Evolutionary conservation across 306 rosid genomes (phyloP).

Genomic region (Rosa chinensis): DNA sequence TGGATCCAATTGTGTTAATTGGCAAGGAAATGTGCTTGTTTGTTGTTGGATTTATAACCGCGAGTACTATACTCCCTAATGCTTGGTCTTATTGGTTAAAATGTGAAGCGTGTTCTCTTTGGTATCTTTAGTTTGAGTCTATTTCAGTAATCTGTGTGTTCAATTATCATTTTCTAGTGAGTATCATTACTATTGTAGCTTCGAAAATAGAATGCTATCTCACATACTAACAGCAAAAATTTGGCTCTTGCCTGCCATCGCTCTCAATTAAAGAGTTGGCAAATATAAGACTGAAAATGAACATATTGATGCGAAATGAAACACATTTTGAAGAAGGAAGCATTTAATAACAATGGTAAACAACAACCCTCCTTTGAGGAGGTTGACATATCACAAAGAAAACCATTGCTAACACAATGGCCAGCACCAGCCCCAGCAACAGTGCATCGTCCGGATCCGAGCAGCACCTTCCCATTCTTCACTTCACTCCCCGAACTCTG

Average conservation of each 20-base stretch:
- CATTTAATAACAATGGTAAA: conserved; percentile 32
- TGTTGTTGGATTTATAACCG: not conserved
- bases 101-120: not conserved
- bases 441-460: not conserved
- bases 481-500: not conserved
- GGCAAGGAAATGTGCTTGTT: not conserved
- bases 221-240: no score
- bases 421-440: conserved; percentile 37
- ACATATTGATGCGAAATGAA: not conserved
- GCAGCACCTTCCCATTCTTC: conserved; percentile 19
- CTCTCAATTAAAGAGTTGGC: no score
- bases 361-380: conserved; percentile 32
- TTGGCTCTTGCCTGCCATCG: no score
- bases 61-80: not conserved
- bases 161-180: no score
- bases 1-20: not conserved
- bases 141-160: not conserved
- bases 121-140: not conserved
- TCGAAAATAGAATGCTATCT: no score
- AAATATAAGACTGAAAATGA: not conserved
- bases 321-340: not conserved
- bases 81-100: not conserved
- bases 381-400: conserved; percentile 32
- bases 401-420: conserved; percentile 38
- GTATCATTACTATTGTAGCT: no score